Conservation (phyloP, 345 rosid genomes). For the Pugionium cornutum region DNA sequence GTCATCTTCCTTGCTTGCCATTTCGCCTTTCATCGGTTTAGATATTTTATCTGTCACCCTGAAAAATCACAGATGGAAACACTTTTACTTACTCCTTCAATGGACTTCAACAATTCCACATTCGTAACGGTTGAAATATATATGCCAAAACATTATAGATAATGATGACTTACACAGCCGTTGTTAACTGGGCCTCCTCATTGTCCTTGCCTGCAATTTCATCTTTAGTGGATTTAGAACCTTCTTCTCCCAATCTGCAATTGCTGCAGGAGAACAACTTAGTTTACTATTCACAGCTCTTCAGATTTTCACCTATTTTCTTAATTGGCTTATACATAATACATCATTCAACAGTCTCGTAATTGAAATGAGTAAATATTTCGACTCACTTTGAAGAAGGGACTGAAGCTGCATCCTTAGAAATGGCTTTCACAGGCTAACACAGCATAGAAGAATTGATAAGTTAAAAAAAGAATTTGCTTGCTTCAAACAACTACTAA, state of each 20-base stretch:
- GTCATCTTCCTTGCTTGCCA: conserved; percentile 67
- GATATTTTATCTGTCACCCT: conserved; percentile 55
- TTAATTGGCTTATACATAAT: conserved; percentile 2
- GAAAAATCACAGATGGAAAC: conserved; percentile 31
- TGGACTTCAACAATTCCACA: conserved; percentile 1
- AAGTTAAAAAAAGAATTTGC: conserved; percentile 7
- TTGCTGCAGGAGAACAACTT: conserved; percentile 3
- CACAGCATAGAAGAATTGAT: neutral
- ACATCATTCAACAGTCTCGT: neutral
- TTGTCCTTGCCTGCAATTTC: conserved; percentile 18
- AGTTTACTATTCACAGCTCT: conserved; percentile 2
- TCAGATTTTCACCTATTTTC: neutral
- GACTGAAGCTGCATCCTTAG: conserved; percentile 42
- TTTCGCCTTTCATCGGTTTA: conserved; percentile 45
- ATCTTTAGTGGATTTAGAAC: conserved; percentile 24
- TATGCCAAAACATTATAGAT: neutral
- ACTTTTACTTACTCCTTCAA: conserved; percentile 6
- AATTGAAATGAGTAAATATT: neutral
- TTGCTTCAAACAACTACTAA: conserved; percentile 13
- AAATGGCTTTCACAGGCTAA: conserved; percentile 51
- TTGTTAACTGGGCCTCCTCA: conserved; percentile 11
- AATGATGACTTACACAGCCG: conserved; percentile 36
- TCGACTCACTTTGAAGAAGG: conserved; percentile 54
- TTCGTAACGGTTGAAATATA: neutral
- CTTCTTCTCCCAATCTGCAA: conserved; percentile 36